These are phyloP conservation scores for Clausena lansium DNA, from an alignment of 345 rosid genomes.

Conservation along the genomic window DNA sequence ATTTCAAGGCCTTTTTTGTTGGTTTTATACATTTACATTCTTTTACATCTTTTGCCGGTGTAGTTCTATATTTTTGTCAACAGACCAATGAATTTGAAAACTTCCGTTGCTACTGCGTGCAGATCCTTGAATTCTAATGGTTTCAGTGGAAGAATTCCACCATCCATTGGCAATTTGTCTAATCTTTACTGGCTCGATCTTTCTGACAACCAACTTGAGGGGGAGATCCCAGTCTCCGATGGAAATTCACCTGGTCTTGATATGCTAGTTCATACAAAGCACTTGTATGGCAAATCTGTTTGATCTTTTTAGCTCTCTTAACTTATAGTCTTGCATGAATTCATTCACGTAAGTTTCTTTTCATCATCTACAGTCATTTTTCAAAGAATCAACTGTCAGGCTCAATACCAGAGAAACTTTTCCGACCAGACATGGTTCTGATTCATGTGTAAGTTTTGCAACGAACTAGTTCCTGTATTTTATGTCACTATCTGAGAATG, in stretches of 20 bases:
- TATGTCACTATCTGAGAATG: background rate
- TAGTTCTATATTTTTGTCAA: background rate
- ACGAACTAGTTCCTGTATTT: background rate
- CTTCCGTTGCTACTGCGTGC: slow-evolving; percentile 22
- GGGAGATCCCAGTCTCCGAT: slow-evolving; percentile 70
- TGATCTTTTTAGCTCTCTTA: background rate
- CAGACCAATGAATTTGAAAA: background rate
- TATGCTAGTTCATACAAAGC: slow-evolving; percentile 57
- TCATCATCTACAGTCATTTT: slow-evolving; percentile 51
- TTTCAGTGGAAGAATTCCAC: slow-evolving; percentile 71
- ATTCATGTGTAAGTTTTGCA: slow-evolving; percentile 68
- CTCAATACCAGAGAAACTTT: slow-evolving; percentile 55
- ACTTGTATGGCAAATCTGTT: slow-evolving; percentile 60
- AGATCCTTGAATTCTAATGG: slow-evolving; percentile 77
- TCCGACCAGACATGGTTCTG: slow-evolving; percentile 61
- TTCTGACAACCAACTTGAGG: slow-evolving; percentile 70
- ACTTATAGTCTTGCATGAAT: background rate
- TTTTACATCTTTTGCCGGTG: background rate
- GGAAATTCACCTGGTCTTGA: slow-evolving; percentile 80
- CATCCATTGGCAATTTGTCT: slow-evolving; percentile 64
- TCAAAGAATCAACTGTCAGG: slow-evolving; percentile 73
- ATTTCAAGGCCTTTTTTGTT: background rate
- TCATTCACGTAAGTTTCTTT: slow-evolving; percentile 9
- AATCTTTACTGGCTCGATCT: slow-evolving; percentile 83
- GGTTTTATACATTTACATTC: background rate